Evolutionary conservation across 306 rosid genomes (phyloP), one percentile per base, ranked within the genome.

Genomic region (Arachis hypogaea): DNA sequence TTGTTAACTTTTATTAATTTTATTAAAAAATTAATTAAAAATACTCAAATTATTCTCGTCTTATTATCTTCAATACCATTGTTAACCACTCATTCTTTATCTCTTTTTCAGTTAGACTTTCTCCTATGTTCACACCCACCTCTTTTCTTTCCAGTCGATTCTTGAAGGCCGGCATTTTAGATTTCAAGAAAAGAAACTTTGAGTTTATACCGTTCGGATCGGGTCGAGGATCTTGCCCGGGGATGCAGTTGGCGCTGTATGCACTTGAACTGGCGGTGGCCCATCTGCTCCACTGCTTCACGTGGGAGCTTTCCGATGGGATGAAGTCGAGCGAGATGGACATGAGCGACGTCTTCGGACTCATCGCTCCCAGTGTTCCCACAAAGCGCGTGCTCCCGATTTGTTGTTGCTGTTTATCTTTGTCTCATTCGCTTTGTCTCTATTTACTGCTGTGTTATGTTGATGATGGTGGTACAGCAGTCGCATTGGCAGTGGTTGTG

Each of bases 191-290:
- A 0, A 86, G 80, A 28, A 83, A 90, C 80, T 93, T 93, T 36
- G 97, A 93, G 89, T 93, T 90, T 66, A 78, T 93, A 3, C 98
- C 98, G 0, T 93, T 93, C 64, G 97, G 98, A 51, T 93, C 97
- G 57, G 98, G 98, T 68, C 89, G 98, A 1, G 77, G 98, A 78
- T 93, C 97, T 0, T 93, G 98, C 79, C 98, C 98, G 0, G 98
- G 98, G 0, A 93, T 93, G 97, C 92, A 86, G 44, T 81, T 93
- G 10, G 98, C 93, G 16, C 83, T 93, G 0, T 90, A 87, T 50
- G 84, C 96, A 33, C 83, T 93, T 36, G 96, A 93, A 62, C 43
- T 87, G 87, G 79, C 93, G 0, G 92, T 93, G 78, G 87, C 86
- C 4, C 90, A 93, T 80, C 80, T 93, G 6, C 84, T 90, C 45